Base-by-base conservation (phyloP, 768 basidiomycete species). In the Suillus tomentosus region DNA sequence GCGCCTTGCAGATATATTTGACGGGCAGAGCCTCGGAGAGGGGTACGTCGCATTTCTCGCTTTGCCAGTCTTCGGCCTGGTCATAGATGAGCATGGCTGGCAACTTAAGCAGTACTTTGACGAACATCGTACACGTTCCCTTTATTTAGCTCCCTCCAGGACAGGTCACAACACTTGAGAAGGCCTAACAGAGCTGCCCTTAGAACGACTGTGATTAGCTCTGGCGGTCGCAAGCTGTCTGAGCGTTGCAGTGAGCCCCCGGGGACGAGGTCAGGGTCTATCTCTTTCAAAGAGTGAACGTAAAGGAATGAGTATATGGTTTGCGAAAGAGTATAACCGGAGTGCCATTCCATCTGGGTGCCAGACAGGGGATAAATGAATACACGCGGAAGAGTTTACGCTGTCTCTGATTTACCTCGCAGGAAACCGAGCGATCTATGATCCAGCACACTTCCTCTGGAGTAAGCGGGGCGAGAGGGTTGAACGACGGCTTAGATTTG, bases 401-500 rank as follows among this genome's bases (percentile, higher is more conserved):
- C 62, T 60, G 24, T 56, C 63, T 63, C 64, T 56, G 59, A 72
- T 79, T 73, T 73, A 92, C 95, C 85, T 98, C 95, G 69, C 86
- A 88, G 39, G 90, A 83, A 69, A 92, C 79, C 17, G 88, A 79
- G 67, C 86, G 81, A 73, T 96, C 96, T 65, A 96, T 79, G 24
- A 95, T 88, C 90, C 92, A 95, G 73, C 93, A 95, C 27, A 96
- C 72, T 72, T 96, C 94, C 69, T 92, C 84, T 0, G 93, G 89
- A 3, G 89, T 77, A 56, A 95, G 77, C 3, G 83, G 85, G 7
- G 79, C 70, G 48, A 86, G 76, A 4, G 91, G 87, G 69, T 94
- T 79, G 69, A 95, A 95, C 0, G 79, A 73, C 0, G 82, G 80
- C 3, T 74, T 69, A 15, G 73, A 69, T 43, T 85, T 79, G 31